Evolutionary conservation across 495 filamentous ascomycete species (phyloP), one percentile per base, ranked within the genome.

Genomic region (Xylaria grammica): DNA sequence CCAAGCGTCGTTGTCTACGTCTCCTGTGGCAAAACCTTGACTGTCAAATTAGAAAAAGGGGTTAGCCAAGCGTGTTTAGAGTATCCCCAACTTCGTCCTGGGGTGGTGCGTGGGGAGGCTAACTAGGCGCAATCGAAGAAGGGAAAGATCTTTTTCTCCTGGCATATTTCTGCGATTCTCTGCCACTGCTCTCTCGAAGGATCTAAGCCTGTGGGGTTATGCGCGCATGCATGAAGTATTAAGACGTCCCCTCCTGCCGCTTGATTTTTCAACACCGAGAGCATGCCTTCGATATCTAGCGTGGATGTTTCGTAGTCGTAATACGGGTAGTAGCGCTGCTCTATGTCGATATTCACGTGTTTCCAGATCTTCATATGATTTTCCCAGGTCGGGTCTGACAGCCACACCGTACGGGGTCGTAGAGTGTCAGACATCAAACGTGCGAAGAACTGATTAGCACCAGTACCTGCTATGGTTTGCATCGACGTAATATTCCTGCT

Each of bases 381-480:
- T 15, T 58, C 49, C 65, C 56, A 70, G 6, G 30, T 42, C 9
- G 45, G 63, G 19, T 56, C 56, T 1, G 63, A 61, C 0, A 61
- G 48, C 56, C 63, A 66, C 26, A 66, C 49, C 30, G 13, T 32
- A 22, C 30, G 24, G 38, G 34, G 56, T n/a, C 4, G 8, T n/a
- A 54, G 1, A 78, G 83, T 85, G 67, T 81, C 82, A 63, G 81
- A 67, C 48, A 87, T 81, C 75, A 87, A 86, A 62, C 84, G 79
- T 32, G 77, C 83, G 61, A 83, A 84, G 6, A 87, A 78, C 64
- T 85, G 83, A 68, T 84, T 79, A 62, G 85, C 85, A 45, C 85
- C 85, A 57, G 85, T 87, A 62, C 85, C 85, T 30, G 85, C 86
- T 69, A 87, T 82, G 60, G 84, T 85, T 74, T 87, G 85, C 55